phyloP scores from a whole-genome alignment of 139 green algal species.

The Raphidocelis subcapitata region DNA sequence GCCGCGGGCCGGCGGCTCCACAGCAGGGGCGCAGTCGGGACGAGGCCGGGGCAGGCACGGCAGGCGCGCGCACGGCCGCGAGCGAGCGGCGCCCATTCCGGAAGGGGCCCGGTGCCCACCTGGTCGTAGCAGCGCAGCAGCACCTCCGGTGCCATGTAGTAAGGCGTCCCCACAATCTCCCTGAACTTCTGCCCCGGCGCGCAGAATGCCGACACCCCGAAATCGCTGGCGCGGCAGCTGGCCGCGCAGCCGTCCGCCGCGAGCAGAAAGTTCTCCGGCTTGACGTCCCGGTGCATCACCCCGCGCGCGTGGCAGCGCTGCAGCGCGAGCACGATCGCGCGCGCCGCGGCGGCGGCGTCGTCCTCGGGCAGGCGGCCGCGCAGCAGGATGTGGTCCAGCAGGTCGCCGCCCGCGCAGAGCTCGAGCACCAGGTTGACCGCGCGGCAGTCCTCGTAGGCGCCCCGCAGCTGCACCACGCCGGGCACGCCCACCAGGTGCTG shows the following conservation, averaged over 20 bases:
- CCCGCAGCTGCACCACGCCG: slow-evolving; percentile 48
- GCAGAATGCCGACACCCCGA: slow-evolving; percentile 73
- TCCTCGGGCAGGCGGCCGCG: slow-evolving; percentile 17
- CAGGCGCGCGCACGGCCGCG: too few species aligned
- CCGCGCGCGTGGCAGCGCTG: slow-evolving; percentile 44
- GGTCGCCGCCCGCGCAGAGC: slow-evolving; percentile 89
- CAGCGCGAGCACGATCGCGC: slow-evolving; percentile 16
- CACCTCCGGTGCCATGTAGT: slow-evolving; percentile 72
- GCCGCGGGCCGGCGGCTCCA: not conserved
- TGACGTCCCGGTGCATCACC: slow-evolving; percentile 88
- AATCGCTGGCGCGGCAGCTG: slow-evolving; percentile 54
- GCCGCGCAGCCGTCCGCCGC: not conserved
- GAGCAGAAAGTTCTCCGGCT: slow-evolving; percentile 88
- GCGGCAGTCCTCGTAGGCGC: slow-evolving; percentile 76
- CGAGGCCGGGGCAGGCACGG: too few species aligned
- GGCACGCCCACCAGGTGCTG: slow-evolving; percentile 36
- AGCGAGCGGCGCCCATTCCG: too few species aligned
- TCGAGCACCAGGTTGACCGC: slow-evolving; percentile 87
- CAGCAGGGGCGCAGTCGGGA: too few species aligned
- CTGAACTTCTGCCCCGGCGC: slow-evolving; percentile 51
- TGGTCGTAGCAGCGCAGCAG: slow-evolving; percentile 41
- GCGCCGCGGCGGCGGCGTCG: slow-evolving; percentile 23
- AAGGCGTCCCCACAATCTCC: slow-evolving; percentile 71
- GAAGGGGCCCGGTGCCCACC: too few species aligned
- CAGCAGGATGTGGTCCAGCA: slow-evolving; percentile 82